Conservation (phyloP, 192 early-diverging fungal genomes). For the Mortierella hygrophila region DNA sequence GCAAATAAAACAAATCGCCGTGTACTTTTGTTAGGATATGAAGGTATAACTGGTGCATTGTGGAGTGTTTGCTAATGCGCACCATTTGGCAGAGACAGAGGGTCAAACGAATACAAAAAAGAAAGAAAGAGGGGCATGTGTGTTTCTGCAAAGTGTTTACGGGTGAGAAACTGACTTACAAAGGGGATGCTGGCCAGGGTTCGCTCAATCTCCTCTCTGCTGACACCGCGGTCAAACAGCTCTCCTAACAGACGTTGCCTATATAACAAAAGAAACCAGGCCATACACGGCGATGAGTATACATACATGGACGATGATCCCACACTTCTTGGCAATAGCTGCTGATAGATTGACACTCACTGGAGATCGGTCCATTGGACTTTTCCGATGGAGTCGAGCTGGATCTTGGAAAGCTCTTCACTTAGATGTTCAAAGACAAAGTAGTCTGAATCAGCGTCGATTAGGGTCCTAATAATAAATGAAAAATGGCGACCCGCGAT, state of each 20-base stretch:
- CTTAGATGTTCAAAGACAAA: slow-evolving; percentile 61
- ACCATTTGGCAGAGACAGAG: not conserved
- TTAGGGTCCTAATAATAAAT: slow-evolving; percentile 59
- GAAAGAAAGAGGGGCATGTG: not conserved
- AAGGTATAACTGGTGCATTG: not conserved
- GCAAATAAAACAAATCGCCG: not conserved
- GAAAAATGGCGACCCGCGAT: not conserved
- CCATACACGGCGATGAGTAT: not conserved
- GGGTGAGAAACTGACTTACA: slow-evolving; percentile 10
- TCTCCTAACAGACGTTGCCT: slow-evolving; percentile 31
- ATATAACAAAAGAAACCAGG: not conserved
- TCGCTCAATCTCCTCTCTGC: slow-evolving; percentile 20
- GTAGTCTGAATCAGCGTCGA: slow-evolving; percentile 71
- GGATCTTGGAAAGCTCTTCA: slow-evolving; percentile 49
- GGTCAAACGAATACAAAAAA: not conserved
- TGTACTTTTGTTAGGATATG: not conserved
- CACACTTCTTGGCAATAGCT: not conserved
- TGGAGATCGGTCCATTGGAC: slow-evolving; percentile 76
- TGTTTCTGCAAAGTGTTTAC: not conserved
- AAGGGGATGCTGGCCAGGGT: slow-evolving; percentile 29
- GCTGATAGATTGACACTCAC: slow-evolving; percentile 38
- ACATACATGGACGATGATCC: not conserved
- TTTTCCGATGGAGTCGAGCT: slow-evolving; percentile 17
- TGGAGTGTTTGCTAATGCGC: not conserved
- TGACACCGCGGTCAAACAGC: slow-evolving; percentile 25